phyloP scores from a whole-genome alignment of 2,329 filamentous ascomycete species.

The Arthrobotrys iridis region DNA sequence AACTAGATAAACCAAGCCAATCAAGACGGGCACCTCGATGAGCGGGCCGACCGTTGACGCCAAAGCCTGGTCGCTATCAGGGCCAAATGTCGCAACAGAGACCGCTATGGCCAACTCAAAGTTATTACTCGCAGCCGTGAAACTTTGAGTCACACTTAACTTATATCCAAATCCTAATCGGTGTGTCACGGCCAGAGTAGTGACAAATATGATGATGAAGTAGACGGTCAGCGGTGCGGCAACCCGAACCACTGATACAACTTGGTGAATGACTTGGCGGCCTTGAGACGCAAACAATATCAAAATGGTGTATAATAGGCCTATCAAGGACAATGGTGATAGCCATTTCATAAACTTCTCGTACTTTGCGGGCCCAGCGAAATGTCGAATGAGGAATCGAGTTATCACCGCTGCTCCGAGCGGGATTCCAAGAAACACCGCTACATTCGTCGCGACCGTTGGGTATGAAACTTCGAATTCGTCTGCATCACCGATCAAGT shows the following conservation, averaged over 20 bases:
- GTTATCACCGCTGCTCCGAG: constrained; percentile 82
- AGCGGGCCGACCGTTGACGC: constrained; percentile 85
- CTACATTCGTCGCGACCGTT: constrained; percentile 80
- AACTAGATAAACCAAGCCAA: constrained; percentile 79
- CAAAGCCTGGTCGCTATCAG: constrained; percentile 80
- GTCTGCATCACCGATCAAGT: constrained; percentile 63
- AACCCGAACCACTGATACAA: constrained; percentile 82
- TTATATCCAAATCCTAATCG: constrained; percentile 78
- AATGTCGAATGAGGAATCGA: constrained; percentile 69
- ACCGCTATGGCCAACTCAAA: constrained; percentile 93
- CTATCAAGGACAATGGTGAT: constrained; percentile 80
- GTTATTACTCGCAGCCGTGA: constrained; percentile 91
- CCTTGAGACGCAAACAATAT: constrained; percentile 87
- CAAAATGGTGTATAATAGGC: constrained; percentile 85
- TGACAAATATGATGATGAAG: constrained; percentile 78
- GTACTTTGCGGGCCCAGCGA: constrained; percentile 71
- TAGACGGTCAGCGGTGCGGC: constrained; percentile 84
- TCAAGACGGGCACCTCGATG: constrained; percentile 84
- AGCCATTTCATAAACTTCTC: constrained; percentile 76
- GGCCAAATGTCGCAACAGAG: constrained; percentile 81
- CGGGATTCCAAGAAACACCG: constrained; percentile 84
- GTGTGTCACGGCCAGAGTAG: constrained; percentile 71
- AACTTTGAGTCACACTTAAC: constrained; percentile 78
- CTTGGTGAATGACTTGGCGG: constrained; percentile 78
- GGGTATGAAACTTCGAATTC: constrained; percentile 66